phyloP scores from a whole-genome alignment of 257 asterid species.

The Salvia splendens region DNA sequence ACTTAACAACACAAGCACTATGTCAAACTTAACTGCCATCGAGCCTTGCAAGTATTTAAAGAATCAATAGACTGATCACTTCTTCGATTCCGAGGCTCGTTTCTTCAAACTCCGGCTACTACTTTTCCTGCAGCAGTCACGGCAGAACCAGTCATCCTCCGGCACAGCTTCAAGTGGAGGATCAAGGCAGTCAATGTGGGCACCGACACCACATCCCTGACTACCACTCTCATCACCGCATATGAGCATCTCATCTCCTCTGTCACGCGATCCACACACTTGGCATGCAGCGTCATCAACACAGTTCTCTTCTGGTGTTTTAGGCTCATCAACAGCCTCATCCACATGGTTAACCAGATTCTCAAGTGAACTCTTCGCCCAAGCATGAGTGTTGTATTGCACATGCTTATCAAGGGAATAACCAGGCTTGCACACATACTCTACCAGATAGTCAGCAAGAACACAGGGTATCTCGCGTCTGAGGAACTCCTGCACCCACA shows the following conservation, averaged over 20 bases:
- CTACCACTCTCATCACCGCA: constrained; percentile 63
- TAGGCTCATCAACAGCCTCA: constrained; percentile 44
- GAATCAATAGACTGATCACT: constrained; percentile 11
- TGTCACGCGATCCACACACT: constrained; percentile 54
- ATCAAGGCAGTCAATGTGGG: constrained; percentile 65
- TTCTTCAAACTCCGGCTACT: constrained; percentile 33
- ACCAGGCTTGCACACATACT: constrained; percentile 90
- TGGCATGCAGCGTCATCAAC: constrained; percentile 49
- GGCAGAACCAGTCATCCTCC: constrained; percentile 74
- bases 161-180: constrained; percentile 72
- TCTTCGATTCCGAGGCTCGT: constrained; percentile 36
- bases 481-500: constrained; percentile 87
- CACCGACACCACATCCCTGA: constrained; percentile 66
- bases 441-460: constrained; percentile 82
- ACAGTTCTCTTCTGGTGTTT: constrained; percentile 33
- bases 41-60: background rate
- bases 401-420: constrained; percentile 79
- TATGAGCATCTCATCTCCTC: constrained; percentile 78
- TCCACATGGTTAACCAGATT: constrained; percentile 43
- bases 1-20: background rate
- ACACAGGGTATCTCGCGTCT: constrained; percentile 76
- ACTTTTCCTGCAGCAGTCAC: constrained; percentile 36
- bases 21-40: background rate
- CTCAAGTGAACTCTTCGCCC: constrained; percentile 73
- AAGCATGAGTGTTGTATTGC: constrained; percentile 71